A percentile compares a stretch with the other conserved stretches of the same genome.
Evolutionary conservation across 257 asterid genomes (phyloP).

Genomic region (Orobanche coerulescens): DNA sequence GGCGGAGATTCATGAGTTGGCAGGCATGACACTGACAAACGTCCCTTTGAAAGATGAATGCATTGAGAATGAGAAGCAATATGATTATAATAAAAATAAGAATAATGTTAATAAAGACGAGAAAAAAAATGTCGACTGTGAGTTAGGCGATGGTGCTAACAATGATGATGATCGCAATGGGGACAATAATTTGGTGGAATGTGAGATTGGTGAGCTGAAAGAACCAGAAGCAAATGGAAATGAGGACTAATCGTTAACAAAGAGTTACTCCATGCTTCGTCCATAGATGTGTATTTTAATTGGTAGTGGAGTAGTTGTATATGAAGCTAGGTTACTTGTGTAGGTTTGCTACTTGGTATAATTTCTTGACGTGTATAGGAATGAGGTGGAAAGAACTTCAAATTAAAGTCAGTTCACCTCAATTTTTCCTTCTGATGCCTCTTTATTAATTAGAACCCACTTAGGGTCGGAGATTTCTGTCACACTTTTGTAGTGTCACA

Average conservation of each 20-base stretch:
- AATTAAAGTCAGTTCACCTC: background rate
- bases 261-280: background rate
- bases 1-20: conserved; percentile 33
- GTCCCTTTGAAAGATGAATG: conserved; percentile 39
- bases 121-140: conserved; percentile 14
- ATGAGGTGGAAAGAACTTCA: conserved; percentile 16
- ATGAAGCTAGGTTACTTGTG: conserved; percentile 25
- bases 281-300: conserved; percentile 13
- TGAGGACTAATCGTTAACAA: conserved; percentile 22
- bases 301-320: conserved; percentile 32
- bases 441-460: background rate
- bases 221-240: conserved; percentile 36
- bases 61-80: conserved; percentile 33
- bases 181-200: conserved; percentile 28
- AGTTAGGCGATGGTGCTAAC: conserved; percentile 10
- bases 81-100: too few relatives aligned
- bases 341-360: conserved; percentile 23
- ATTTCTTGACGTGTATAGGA: conserved; percentile 30
- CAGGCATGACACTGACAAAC: conserved; percentile 37
- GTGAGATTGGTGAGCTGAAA: conserved; percentile 35
- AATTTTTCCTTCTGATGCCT: background rate
- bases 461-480: background rate
- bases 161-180: conserved; percentile 13
- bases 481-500: background rate
- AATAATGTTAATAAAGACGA: conserved; percentile 23